Conservation (phyloP, 176 grass and related monocot species). For the Triticum urartu region DNA sequence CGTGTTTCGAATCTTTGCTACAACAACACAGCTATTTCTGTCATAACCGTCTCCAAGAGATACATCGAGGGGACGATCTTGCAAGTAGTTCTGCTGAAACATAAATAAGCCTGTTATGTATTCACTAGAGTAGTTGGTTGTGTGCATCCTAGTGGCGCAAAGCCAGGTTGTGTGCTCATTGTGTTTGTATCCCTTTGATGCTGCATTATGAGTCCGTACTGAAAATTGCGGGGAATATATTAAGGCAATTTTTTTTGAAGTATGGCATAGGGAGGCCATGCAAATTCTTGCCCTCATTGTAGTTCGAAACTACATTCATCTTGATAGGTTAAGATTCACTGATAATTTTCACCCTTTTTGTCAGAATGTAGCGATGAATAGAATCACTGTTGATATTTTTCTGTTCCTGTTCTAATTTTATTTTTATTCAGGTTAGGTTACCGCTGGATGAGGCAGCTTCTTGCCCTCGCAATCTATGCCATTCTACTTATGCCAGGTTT, state of each 20-base stretch:
- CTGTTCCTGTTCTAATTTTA: neutral
- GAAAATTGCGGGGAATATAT: neutral
- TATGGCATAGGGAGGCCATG: neutral
- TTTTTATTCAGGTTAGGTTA: slow-evolving; percentile 79
- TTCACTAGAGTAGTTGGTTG: neutral
- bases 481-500: slow-evolving; percentile 94
- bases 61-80: neutral
- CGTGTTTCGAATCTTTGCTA: neutral
- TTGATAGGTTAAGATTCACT: neutral
- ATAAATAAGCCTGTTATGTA: neutral
- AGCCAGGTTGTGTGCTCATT: too few species aligned
- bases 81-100: neutral
- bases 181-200: too few species aligned
- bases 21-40: neutral
- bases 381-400: neutral
- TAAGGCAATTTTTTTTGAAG: neutral
- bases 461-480: slow-evolving; percentile 82
- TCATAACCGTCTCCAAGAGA: neutral
- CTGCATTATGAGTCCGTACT: neutral
- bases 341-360: neutral
- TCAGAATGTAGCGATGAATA: neutral
- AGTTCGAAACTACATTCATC: neutral
- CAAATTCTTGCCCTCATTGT: neutral
- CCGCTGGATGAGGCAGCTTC: slow-evolving; percentile 76
- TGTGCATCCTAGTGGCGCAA: too few species aligned